These are phyloP conservation scores for Thuidium tamariscinum DNA, from an alignment of 225 moss, liverwort and hornwort genomes.

Conservation along the genomic window DNA sequence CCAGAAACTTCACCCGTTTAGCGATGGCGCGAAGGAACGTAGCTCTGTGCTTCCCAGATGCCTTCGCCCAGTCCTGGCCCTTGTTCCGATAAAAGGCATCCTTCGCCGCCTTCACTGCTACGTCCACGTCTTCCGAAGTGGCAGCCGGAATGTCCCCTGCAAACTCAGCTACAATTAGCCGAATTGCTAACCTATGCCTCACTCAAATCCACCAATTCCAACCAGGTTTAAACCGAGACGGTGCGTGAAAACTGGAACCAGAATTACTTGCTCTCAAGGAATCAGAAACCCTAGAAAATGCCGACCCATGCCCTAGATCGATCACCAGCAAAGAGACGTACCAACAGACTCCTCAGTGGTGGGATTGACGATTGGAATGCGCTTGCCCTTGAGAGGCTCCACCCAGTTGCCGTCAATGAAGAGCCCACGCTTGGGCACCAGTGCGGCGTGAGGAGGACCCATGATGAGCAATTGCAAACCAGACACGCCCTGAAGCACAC, in stretches of 20 bases:
- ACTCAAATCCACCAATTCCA: not conserved
- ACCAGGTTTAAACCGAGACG: not conserved
- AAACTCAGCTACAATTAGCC: not conserved
- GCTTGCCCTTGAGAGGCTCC: slow-evolving; percentile 38
- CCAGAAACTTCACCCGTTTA: slow-evolving; percentile 39
- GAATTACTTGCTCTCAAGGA: not conserved
- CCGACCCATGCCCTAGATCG: not conserved
- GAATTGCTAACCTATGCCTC: not conserved
- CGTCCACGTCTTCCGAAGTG: slow-evolving; percentile 67
- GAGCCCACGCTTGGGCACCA: slow-evolving; percentile 45
- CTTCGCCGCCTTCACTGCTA: slow-evolving; percentile 76
- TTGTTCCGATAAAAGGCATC: slow-evolving; percentile 59
- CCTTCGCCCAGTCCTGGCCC: slow-evolving; percentile 68
- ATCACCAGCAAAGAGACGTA: not conserved
- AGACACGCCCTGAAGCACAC: not conserved
- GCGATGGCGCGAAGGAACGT: slow-evolving; percentile 81
- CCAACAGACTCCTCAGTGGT: slow-evolving; percentile 63
- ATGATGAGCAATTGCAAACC: not conserved
- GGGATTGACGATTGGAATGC: slow-evolving; percentile 66
- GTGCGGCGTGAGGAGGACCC: not conserved
- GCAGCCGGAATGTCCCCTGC: slow-evolving; percentile 79
- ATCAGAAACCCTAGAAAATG: not conserved
- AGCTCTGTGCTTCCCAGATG: slow-evolving; percentile 71
- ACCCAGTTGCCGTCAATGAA: slow-evolving; percentile 78
- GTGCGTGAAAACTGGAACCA: not conserved